Base-by-base conservation (phyloP, 768 basidiomycete species). In the Serendipita sp. region DNA sequence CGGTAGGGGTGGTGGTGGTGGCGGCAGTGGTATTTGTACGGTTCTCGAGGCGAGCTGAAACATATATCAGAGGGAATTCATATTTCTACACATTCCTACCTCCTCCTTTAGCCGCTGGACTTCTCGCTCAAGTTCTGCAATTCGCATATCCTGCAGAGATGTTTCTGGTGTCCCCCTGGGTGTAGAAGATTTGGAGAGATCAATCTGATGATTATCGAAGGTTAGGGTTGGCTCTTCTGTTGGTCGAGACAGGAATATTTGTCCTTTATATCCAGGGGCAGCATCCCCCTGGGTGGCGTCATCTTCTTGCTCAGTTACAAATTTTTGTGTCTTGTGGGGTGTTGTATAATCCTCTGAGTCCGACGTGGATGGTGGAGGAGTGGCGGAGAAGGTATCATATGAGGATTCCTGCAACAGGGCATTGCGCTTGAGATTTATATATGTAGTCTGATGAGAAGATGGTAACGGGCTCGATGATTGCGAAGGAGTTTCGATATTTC, bases 121-220 rank as follows among this genome's bases (percentile, higher is more conserved):
- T 69, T 91, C 88, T 55, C 80, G 79, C 68, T 89, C 86, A 3
- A 91, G 76, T 64, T 75, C 73, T 66, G 73, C 76, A 34, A 90
- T 88, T 62, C 79, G 77, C 64, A 79, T 81, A 69, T 68, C 27
- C 11, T 60, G 27, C 8, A 60, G 16, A 8, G 52, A 53, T 11
- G 10, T 23, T 60, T 60, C 55, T n/a, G 48, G 29, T 8, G 48
- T 8, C n/a, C n/a, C n/a, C n/a, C 18, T 40, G 5, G 40, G 40
- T 5, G 40, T 40, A 40, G 40, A 40, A 5, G 40, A 40, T 13
- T 40, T 13, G 13, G 13, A 40, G 13, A 6, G 40, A 40, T 6
- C 40, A 6, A 40, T 13, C 13, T 40, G 40, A 40, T 5, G 13
- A 40, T 5, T 5, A 6, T 40, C 6, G 13, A 6, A 13, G 13